phyloP scores from a whole-genome alignment of 768 basidiomycete genomes.

The Kwoniella botswanensis region DNA sequence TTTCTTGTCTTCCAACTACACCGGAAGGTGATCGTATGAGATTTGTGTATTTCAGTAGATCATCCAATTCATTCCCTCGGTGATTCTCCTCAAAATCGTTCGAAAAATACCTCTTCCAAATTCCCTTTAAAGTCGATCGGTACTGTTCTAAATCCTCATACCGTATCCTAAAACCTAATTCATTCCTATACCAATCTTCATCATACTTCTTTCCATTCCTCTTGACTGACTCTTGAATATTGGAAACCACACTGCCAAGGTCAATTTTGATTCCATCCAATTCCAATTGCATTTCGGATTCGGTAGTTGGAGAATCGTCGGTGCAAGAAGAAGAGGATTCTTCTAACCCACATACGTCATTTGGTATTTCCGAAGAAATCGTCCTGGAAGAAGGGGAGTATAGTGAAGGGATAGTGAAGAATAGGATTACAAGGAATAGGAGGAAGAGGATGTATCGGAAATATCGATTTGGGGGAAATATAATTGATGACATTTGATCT shows the following conservation, averaged over 20 bases:
- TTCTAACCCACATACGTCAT: not conserved
- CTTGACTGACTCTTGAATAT: not conserved
- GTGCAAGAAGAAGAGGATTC: not conserved
- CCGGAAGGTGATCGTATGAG: constrained; percentile 7
- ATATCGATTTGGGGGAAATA: not conserved
- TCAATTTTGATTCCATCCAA: not conserved
- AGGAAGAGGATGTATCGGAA: not conserved
- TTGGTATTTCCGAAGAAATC: not conserved
- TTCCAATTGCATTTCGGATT: not conserved
- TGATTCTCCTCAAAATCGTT: not conserved
- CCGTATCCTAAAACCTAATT: constrained; percentile 1
- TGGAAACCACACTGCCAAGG: not conserved
- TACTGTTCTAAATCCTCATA: constrained; percentile 1
- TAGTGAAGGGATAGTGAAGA: not conserved
- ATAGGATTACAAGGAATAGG: not conserved
- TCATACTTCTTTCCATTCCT: not conserved
- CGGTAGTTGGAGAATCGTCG: not conserved
- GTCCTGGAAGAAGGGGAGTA: not conserved
- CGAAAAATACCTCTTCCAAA: not conserved
- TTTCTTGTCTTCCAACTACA: not conserved
- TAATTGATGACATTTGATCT: not conserved
- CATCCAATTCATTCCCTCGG: constrained; percentile 10
- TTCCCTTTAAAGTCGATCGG: not conserved
- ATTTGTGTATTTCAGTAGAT: constrained; percentile 9
- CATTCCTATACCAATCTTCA: not conserved